Evolutionary conservation across 169 alveolate genomes (phyloP), one percentile per base, ranked within the genome.

Genomic region (Eimeria acervulina): DNA sequence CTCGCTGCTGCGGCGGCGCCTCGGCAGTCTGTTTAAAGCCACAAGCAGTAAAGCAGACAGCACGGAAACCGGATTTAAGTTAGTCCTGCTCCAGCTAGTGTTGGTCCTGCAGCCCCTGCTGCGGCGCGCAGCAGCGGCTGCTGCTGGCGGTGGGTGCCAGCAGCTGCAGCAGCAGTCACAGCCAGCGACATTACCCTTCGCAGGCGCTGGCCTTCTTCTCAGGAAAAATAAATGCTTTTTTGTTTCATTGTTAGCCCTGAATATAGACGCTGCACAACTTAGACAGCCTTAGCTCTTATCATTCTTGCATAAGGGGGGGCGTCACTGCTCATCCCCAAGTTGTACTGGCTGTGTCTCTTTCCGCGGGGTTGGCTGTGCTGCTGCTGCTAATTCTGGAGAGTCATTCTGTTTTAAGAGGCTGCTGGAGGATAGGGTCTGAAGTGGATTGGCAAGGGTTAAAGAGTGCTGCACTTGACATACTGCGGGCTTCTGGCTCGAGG

Each of bases 141-240:
- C 93, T 55, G 93, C 83, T 38, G 78, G 93, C 81, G 93, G 93
- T 87, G 93, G 93, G 93, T 87, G 93, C 81, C 93, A 61, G 93
- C 93, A 87, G 81, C 93, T 38, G 93, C 93, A 61, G 93, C 59
- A 55, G 59, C 81, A 42, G 38, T 33, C 55, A 61, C 81, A 61
- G 93, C 81, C 47, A 44, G 42, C 81, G 70, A 70, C 31, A 26
- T 38, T 68, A 33, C 47, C 55, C 33, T 61, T 87, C 40, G 61
- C 70, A 19, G 38, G 19, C n/a, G 12, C 26, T 87, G 70, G 55
- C 93, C 21, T n/a, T 61, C 66, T 21, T 28, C 21, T 6, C 42
- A 31, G 23, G 36, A 31, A 38, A 13, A 21, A 63, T 55, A 61
- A 33, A 38, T 87, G 78, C 81, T 55, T 44, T 61, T 87, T 63